These are phyloP conservation scores for Flueggea neowawraea DNA, from an alignment of 441 rosid species.

Conservation along the genomic window DNA sequence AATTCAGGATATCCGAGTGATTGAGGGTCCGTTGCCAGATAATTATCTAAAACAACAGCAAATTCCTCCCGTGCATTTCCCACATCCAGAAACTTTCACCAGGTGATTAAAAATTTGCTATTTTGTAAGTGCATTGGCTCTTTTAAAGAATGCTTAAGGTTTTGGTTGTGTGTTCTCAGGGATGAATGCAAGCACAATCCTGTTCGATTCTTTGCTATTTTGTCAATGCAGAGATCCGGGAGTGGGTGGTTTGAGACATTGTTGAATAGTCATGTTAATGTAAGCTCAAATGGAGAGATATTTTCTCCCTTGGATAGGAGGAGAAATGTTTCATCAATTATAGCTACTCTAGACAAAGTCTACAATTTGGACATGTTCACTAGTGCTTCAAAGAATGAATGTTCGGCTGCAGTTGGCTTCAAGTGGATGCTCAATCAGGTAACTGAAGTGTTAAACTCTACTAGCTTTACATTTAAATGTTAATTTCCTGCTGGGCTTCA, in stretches of 20 bases:
- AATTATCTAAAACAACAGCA: conserved; percentile 9
- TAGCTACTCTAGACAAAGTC: conserved; percentile 65
- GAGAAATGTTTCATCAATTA: conserved; percentile 55
- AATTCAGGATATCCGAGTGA: conserved; percentile 38
- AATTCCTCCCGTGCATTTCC: conserved; percentile 56
- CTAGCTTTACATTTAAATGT: background rate
- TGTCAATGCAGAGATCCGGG: conserved; percentile 97
- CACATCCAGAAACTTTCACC: conserved; percentile 71
- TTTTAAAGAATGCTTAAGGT: background rate
- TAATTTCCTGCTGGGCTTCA: background rate
- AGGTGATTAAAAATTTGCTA: conserved; percentile 38
- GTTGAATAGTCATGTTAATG: conserved; percentile 79
- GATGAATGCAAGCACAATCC: conserved; percentile 75
- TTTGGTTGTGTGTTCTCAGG: conserved; percentile 33
- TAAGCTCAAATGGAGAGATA: conserved; percentile 95
- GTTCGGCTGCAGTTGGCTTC: conserved; percentile 95
- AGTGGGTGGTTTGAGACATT: conserved; percentile 98
- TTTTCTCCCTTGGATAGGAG: conserved; percentile 66
- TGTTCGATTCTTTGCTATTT: conserved; percentile 75
- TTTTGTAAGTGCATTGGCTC: conserved; percentile 6
- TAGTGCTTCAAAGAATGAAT: conserved; percentile 94
- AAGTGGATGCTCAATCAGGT: conserved; percentile 99
- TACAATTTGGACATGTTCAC: conserved; percentile 86
- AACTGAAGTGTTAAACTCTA: conserved; percentile 9
- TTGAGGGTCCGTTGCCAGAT: conserved; percentile 25